Evolutionary conservation across 345 rosid genomes (phyloP).

Genomic region (Eucalyptus microcorys): DNA sequence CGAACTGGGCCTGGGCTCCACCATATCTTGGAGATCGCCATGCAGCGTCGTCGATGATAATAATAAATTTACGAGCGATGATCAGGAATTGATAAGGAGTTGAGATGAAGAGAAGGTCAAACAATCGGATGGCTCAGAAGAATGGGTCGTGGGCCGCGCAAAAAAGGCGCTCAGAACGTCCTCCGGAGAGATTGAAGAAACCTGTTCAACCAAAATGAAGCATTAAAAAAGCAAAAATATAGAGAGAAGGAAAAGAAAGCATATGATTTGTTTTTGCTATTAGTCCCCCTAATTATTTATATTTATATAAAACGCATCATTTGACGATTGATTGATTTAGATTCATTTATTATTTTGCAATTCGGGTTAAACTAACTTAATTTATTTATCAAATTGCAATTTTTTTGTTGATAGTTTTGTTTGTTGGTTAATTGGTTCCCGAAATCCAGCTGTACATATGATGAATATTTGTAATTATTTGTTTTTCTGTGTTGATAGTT

Average conservation of each 20-base stretch:
- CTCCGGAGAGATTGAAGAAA: background rate
- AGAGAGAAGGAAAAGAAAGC: background rate
- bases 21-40: background rate
- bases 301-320: background rate
- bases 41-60: background rate
- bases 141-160: background rate
- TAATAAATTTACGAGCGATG: background rate
- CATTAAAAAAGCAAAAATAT: background rate
- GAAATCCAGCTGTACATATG: background rate
- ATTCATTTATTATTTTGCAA: background rate
- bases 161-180: background rate
- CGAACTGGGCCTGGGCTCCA: background rate
- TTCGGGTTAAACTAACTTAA: background rate
- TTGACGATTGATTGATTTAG: background rate
- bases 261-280: background rate
- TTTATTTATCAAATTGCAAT: background rate
- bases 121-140: background rate
- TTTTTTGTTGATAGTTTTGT: background rate
- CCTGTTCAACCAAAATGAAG: background rate
- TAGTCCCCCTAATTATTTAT: background rate
- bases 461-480: background rate
- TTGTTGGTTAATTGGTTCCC: background rate
- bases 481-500: background rate
- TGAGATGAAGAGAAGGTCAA: conserved; percentile 1
- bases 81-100: background rate